Base-by-base conservation (phyloP, 2,329 filamentous ascomycete genomes). In the Fusarium sp. region DNA sequence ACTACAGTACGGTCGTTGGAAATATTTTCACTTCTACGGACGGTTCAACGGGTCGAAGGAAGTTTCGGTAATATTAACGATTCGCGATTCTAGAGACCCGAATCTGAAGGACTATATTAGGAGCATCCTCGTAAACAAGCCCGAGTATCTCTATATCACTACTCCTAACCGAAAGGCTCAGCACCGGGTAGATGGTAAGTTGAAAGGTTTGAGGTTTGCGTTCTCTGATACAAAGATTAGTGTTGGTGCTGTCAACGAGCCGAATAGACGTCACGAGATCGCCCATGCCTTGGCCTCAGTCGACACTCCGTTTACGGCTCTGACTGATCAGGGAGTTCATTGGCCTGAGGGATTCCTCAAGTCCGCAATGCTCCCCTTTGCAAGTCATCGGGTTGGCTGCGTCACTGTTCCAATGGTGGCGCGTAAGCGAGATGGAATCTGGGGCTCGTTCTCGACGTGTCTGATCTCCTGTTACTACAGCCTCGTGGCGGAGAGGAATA, bases 191-290 rank as follows among this genome's bases (percentile, higher is more conserved):
- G 41, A 72, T 14, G 4, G 18, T 14, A 18, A 48, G 12, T 29
- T 76, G 8, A 18, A 6, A 3, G 12, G 15, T 3, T 27, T 76
- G 2, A 27, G 56, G 16, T 8, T 10, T 11, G 25, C 37, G 15
- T 75, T 39, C 21, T 49, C 27, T 6, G 11, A n/a, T 10, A 71
- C 69, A 0, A 38, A 56, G 27, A 62, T 76, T 12, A 60, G 69
- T n/a, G 37, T 76, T 12, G 74, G 74, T n/a, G 56, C 72, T 5
- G 60, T 75, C 8, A 48, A 54, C 14, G 54, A 45, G 18, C 48
- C 41, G 31, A 75, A 68, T 48, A 75, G 68, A 12, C 72, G 74
- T 16, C 63, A 56, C 1, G 70, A 76, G 51, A 67, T 76, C 15
- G 42, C 39, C 7, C 72, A 72, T 12, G 74, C 70, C 10, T 27